phyloP scores from a whole-genome alignment of 768 basidiomycete genomes.

The Asterophora parasitica region DNA sequence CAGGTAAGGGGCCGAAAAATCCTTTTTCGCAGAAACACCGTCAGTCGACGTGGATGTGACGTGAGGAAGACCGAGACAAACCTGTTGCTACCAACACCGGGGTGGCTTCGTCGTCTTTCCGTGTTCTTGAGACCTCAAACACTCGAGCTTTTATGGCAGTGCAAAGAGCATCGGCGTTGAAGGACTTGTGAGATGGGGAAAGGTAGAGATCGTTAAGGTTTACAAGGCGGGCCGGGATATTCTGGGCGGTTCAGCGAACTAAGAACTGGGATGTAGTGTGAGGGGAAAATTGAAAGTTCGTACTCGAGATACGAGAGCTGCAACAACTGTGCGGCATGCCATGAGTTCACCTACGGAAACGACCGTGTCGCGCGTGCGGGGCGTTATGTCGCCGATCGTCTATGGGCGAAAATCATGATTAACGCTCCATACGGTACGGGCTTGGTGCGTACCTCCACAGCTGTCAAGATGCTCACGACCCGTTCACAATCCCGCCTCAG shows the following conservation, averaged over 20 bases:
- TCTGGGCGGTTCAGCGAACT: background rate
- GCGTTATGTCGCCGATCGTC: conserved; percentile 6
- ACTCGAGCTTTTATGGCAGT: too few species aligned
- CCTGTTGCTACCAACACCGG: too few species aligned
- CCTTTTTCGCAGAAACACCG: conserved; percentile 3
- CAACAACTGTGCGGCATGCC: conserved; percentile 10
- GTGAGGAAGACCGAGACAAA: background rate
- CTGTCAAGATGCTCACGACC: background rate
- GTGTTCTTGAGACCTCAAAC: too few species aligned
- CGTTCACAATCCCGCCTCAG: conserved; percentile 6
- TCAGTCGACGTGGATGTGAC: background rate
- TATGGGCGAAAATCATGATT: too few species aligned
- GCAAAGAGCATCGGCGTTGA: too few species aligned
- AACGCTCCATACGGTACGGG: too few species aligned
- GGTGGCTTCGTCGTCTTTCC: too few species aligned
- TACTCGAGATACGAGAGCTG: conserved; percentile 6
- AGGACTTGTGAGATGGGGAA: background rate
- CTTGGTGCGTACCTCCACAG: conserved; percentile 4
- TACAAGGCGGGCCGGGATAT: conserved; percentile 1
- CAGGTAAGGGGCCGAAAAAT: conserved; percentile 9
- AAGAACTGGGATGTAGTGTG: too few species aligned
- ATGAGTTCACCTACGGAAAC: conserved; percentile 11
- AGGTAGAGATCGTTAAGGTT: conserved; percentile 3
- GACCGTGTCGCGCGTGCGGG: conserved; percentile 3
- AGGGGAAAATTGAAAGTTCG: too few species aligned